Base-by-base conservation (phyloP, 2,329 filamentous ascomycete species). In the Neodidymelliopsis sp. region DNA sequence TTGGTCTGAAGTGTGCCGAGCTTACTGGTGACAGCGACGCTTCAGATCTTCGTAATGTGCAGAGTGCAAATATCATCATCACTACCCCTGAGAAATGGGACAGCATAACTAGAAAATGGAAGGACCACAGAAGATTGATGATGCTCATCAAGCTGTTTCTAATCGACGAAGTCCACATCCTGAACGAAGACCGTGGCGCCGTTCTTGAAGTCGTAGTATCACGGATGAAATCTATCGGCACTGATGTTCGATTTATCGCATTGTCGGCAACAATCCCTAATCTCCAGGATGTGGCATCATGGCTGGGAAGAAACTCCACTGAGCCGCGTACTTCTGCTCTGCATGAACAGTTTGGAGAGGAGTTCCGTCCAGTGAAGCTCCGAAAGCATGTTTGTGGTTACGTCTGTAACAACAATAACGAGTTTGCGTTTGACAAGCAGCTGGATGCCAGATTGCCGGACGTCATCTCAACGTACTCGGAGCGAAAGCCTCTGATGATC, bases 1-100 rank as follows among this genome's bases (percentile, higher is more conserved):
- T 94, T 49, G 84, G 84, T 15, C 73, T 94, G 11, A 77, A 82
- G 49, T 90, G 88, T 66, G 85, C 86, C 3, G 90, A 94, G 67
- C 79, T 95, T 48, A 96, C 91, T 3, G 90, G 91, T 1, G 91
- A 95, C 65, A 92, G 89, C 0, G 86, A 89, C 27, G 77, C 81
- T 40, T 73, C 76, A 4, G 85, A 92, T 57, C 78, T 91, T 50
- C 79, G 79, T 16, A 83, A 81, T 43, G 87, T 93, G 5, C 86
- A 90, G 52, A 84, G 79, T 59, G 90, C 90, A 3, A 86, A 86
- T 35, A 89, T 96, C 55, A 93, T 96, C 57, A 81, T 95, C 54
- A 94, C 91, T 0, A 96, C 90, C 0, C 90, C 91, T 0, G 90
- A 96, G 71, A 95, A 95, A 65, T 95, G 90, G 90, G 90, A 96